These are phyloP conservation scores for Diospyros kaki DNA, from an alignment of 148 eudicot genomes.

Conservation along the genomic window DNA sequence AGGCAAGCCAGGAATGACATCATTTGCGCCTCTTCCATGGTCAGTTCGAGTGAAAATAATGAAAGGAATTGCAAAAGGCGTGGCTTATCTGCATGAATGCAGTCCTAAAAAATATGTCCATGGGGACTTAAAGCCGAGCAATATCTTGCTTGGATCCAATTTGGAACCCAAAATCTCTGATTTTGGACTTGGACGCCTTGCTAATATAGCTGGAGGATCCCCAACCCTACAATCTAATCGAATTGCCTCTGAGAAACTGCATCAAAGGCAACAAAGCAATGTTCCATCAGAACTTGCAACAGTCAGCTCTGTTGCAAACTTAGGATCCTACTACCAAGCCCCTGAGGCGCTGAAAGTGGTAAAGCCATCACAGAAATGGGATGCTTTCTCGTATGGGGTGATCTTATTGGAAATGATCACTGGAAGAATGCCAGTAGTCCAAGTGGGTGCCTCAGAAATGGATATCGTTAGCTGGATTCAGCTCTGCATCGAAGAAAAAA, in stretches of 20 bases:
- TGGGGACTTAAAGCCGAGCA: slow-evolving; percentile 89
- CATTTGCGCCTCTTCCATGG: slow-evolving; percentile 80
- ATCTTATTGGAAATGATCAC: slow-evolving; percentile 77
- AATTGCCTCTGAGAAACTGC: slow-evolving; percentile 56
- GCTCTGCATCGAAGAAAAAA: slow-evolving; percentile 80
- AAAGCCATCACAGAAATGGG: slow-evolving; percentile 97
- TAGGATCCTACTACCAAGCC: slow-evolving; percentile 63
- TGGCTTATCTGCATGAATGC: slow-evolving; percentile 78
- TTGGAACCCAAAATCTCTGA: slow-evolving; percentile 92
- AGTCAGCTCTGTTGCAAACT: slow-evolving; percentile 27
- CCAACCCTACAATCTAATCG: slow-evolving; percentile 64
- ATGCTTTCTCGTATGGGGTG: slow-evolving; percentile 87
- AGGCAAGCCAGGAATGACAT: slow-evolving; percentile 70
- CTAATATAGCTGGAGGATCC: slow-evolving; percentile 76
- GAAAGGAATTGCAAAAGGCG: slow-evolving; percentile 81
- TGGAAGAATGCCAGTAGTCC: slow-evolving; percentile 58
- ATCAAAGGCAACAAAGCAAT: slow-evolving; percentile 49
- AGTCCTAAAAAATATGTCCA: slow-evolving; percentile 96
- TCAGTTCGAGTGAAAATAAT: slow-evolving; percentile 56
- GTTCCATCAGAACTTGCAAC: slow-evolving; percentile 53
- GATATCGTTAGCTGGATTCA: slow-evolving; percentile 91
- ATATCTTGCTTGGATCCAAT: slow-evolving; percentile 59
- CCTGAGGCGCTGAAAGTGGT: slow-evolving; percentile 83
- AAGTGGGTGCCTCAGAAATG: slow-evolving; percentile 62
- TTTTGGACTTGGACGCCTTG: slow-evolving; percentile 90